Evolutionary conservation across 164 flowering plant genomes (phyloP), one percentile per base, ranked within the genome.

Genomic region (Aristolochia contorta): DNA sequence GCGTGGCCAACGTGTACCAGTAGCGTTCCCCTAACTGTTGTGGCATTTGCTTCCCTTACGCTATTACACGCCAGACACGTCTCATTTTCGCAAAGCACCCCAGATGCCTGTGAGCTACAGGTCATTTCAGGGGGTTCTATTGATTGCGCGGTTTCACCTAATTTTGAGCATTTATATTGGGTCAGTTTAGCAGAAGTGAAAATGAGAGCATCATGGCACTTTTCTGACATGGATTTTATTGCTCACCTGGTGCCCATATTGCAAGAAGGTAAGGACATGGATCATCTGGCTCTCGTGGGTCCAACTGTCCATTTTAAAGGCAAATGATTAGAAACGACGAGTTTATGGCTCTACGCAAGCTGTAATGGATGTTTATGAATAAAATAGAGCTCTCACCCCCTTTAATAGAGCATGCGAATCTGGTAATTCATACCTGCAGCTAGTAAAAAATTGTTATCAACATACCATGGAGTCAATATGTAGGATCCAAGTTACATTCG

Each of bases 241-340:
- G 12, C 72, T 65, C 72, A 87, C 99, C 99, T 68, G 99, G 96
- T 66, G 96, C 83, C 99, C 99, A 94, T 72, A 91, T 91, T 13
- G 97, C 96, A 55, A 94, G 93, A 46, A 94, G 94, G 72, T 94
- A 94, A 43, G 78, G 65, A 67, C 85, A 74, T 54, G 91, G 91
- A 71, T 94, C 99, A 76, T 84, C 94, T 30, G 80, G 82, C 67
- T 89, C 96, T 73, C 96, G 69, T 71, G 61, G 74, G 30, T 87
- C 96, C 81, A 89, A 32, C 96, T 94, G 80, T 60, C 74, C 69
- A 23, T 47, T 43, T 58, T 45, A 25, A 22, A 49, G 22, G 53
- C 7, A 49, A 1, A 49, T 49, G 8, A 0, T 37, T 49, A 20
- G 53, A 49, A 13, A 49, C 4, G 14, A 23, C 24, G 4, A 30